Base-by-base conservation (phyloP, 345 rosid genomes). In the Melastoma malabathricum region DNA sequence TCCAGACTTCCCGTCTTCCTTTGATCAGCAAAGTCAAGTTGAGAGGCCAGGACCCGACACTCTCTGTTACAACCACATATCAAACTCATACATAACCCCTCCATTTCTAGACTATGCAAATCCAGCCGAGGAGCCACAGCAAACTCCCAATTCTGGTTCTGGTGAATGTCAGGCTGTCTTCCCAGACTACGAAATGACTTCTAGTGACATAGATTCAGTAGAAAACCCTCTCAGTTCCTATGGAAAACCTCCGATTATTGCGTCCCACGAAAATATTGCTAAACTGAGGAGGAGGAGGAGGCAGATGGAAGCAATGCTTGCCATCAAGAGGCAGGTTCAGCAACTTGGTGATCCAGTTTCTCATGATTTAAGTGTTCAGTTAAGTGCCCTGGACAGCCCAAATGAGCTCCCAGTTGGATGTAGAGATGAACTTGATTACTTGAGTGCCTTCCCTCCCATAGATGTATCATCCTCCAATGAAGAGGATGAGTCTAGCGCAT, bases 261-360 rank as follows among this genome's bases (percentile, higher is more conserved):
- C 89, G 13, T 94, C 99, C 16, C 90, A 72, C 59, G 99, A 88
- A 70, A 93, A 88, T 68, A 76, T 88, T 51, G 97, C 88, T 69
- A 93, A 87, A 54, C 66, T 93, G 57, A 76, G 89, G 76, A 75
- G 93, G 49, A 75, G 83, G 56, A 95, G 85, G 56, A 95, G 85
- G 73, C 95, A 92, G 68, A 81, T 88, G 86, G 97, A 78, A 70
- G 99, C 97, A 56, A 65, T 92, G 80, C 80, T 84, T 70, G 99
- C 97, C 56, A 85, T 92, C 66, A 83, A 81, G 72, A 75, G 82
- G 63, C 94, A 93, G 67, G 83, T 70, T 38, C 78, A 75, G 78
- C 90, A 84, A 68, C 75, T 87, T 69, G 59, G 62, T 59, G 71
- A 72, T 57, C 75, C 74, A 62, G 58, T 63, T 56, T 41, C 59